Evolutionary conservation across 2,329 filamentous ascomycete genomes (phyloP).

Genomic region (Pseudocercospora musae): DNA sequence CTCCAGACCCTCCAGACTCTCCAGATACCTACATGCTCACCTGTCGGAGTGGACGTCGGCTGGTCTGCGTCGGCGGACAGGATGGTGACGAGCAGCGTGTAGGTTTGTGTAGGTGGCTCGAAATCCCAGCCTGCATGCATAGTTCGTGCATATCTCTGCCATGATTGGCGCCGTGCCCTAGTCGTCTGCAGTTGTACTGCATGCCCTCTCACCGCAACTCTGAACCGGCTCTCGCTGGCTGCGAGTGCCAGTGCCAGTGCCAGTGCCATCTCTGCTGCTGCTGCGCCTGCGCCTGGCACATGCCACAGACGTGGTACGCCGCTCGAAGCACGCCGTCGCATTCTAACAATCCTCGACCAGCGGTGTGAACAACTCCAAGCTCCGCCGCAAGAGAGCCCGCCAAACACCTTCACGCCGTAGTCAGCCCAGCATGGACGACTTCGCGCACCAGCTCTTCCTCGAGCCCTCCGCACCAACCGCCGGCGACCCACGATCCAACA

Average conservation of each 20-base stretch:
- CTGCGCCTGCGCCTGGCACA: conserved; percentile 7
- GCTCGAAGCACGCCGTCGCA: conserved; percentile 5
- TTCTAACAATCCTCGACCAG: conserved; percentile 5
- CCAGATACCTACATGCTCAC: too few relatives aligned
- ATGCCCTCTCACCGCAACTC: conserved; percentile 10
- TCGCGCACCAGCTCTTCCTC: conserved; percentile 40
- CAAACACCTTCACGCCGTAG: background rate
- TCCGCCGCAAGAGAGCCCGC: conserved; percentile 2
- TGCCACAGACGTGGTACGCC: background rate
- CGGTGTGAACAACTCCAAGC: conserved; percentile 44
- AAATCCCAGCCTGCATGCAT: conserved; percentile 1
- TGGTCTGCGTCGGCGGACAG: background rate
- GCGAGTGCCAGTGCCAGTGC: background rate
- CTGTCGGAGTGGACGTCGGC: background rate
- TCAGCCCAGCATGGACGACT: conserved; percentile 41
- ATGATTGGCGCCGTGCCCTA: conserved; percentile 3
- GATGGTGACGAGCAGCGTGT: conserved; percentile 12
- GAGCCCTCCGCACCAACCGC: conserved; percentile 35
- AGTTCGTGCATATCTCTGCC: background rate
- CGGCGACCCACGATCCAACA: conserved; percentile 17
- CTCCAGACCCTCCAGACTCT: too few relatives aligned
- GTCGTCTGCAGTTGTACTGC: conserved; percentile 4
- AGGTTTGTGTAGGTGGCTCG: background rate
- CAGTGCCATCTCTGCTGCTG: conserved; percentile 5
- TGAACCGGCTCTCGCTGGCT: background rate